Evolutionary conservation across 257 asterid species (phyloP), one percentile per base, ranked within the genome.

Genomic region (Datura wrightii): DNA sequence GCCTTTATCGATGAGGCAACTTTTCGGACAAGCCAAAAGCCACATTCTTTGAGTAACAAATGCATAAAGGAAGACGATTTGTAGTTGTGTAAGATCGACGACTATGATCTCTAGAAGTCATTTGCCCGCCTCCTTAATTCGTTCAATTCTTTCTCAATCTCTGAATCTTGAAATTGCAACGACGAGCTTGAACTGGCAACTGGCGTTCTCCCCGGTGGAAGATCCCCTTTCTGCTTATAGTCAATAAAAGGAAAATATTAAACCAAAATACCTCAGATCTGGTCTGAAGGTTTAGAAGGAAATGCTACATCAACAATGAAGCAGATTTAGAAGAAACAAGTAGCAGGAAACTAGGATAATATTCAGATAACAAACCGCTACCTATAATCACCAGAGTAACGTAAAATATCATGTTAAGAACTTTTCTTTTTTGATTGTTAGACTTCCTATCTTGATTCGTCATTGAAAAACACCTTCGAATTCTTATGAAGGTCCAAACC

Each of bases 131-230:
- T 95, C 89, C 98, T 91, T 76, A 94, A 74, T 79, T 97, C 98
- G 46, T 92, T 97, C 69, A 97, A 92, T 89, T 97, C 98, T 87
- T 91, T 92, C 90, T 97, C 98, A 65, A 95, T 93, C 83, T 97
- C 99, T 36, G 94, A 87, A 87, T 97, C 99, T 88, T 92, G 95
- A 88, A 90, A 94, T 83, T 95, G 94, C 66, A 91, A 86, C 0
- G 92, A 85, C 3, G 92, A 53, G 87, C 90, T 86, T 41, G 90
- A 53, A 79, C 92, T 84, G 44, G 90, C 24, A 31, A 91, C 88
- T 1, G 95, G 85, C 13, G 94, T 87, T 88, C 98, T 95, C 58
- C 99, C 98, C 1, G 95, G 86, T 34, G 99, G 99, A 83, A 97
- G 98, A 86, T 95, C 98, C 82, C 98, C 98, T 89, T 95, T 97